Base-by-base conservation (phyloP, 2,329 filamentous ascomycete species). In the Phoma sp. region DNA sequence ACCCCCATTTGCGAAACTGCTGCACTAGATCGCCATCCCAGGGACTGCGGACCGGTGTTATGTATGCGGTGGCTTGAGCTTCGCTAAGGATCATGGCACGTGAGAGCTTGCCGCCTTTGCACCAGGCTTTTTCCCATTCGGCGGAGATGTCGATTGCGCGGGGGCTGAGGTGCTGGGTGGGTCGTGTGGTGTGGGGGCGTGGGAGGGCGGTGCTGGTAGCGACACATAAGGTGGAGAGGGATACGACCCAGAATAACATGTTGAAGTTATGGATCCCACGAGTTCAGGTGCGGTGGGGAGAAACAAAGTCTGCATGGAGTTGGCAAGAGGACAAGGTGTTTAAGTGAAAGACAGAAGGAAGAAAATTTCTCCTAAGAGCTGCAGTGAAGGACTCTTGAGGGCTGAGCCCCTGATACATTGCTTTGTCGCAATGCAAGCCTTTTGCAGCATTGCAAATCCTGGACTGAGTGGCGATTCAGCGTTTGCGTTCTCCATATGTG, bases 1-100 rank as follows among this genome's bases (percentile, higher is more conserved):
- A 61, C 2, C 52, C 60, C 60, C 60, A 63, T 2, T 37, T 55
- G 2, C 36, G 43, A 22, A 63, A 45, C 10, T 51, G 38, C n/a
- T 45, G 29, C 4, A 35, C 22, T 9, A 63, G 41, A 6, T 51
- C 46, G 10, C 51, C 51, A 8, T 40, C 45, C 57, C 57, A 62
- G 12, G 39, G 37, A 21, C 57, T 58, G 33, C 54, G 48, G 2
- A 61, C 45, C 15, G 60, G 60, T 6, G 41, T 46, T 21, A 61
- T 17, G 21, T 55, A 53, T 7, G 35, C 44, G 13, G 44, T 49
- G 17, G 55, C 55, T 31, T 9, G 4, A 4, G 33, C 25, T 2
- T 40, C 47, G 21, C 39, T 37, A 27, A 12, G 37, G 13, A 49
- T 37, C 46, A 53, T 61, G 17, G 45, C 57, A 5, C 43, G 31